A percentile compares a stretch with the other conserved stretches of the same genome.
phyloP scores from a whole-genome alignment of 257 asterid species.

The Solanum verrucosum region DNA sequence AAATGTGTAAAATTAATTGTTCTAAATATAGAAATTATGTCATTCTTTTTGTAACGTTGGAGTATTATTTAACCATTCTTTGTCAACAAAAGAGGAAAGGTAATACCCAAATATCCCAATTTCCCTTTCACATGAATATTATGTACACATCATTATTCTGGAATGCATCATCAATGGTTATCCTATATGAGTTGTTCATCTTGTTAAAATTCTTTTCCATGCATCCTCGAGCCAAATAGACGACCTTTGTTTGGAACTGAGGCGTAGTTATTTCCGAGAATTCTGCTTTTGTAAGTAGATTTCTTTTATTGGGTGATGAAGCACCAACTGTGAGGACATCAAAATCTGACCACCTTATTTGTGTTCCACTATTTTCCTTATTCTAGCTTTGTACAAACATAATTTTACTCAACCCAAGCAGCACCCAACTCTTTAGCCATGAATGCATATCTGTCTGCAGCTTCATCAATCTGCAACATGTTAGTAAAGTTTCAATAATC shows the following conservation, averaged over 20 bases:
- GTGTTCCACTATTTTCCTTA: background rate
- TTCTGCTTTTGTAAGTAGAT: background rate
- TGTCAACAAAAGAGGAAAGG: background rate
- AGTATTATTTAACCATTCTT: background rate
- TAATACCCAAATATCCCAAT: too few relatives aligned
- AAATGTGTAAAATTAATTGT: background rate
- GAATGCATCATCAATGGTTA: background rate
- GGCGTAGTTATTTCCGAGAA: background rate
- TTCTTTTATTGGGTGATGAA: background rate
- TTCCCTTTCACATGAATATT: background rate
- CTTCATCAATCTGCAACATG: conserved; percentile 57
- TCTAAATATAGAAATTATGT: background rate
- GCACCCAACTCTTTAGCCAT: conserved; percentile 77
- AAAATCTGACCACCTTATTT: background rate
- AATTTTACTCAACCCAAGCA: conserved; percentile 48
- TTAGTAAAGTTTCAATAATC: background rate
- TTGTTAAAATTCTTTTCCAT: background rate
- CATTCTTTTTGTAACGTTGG: background rate
- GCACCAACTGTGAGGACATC: background rate
- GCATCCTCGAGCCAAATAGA: background rate
- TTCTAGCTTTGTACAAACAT: background rate
- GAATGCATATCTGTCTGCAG: conserved; percentile 76
- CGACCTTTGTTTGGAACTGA: background rate
- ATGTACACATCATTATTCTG: background rate
- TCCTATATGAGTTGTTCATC: background rate